These are phyloP conservation scores for Pseudoscleropodium purum DNA, from an alignment of 225 moss, liverwort and hornwort genomes.

Conservation along the genomic window DNA sequence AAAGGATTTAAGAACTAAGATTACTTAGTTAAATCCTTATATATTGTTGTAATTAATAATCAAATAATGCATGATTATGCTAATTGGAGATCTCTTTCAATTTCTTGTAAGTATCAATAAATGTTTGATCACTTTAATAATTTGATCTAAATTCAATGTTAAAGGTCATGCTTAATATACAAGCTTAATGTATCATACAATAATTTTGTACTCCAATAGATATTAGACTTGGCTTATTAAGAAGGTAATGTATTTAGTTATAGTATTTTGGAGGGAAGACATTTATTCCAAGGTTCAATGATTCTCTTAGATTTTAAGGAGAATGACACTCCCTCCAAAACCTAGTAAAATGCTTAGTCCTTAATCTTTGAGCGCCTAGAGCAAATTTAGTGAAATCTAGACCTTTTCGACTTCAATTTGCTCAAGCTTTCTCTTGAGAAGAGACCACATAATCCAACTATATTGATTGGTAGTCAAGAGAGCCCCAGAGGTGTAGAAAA, in stretches of 20 bases:
- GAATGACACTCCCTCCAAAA: neutral
- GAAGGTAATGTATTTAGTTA: no score
- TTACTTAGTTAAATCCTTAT: no score
- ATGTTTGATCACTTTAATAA: neutral
- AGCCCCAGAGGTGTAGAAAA: no score
- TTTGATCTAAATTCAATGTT: neutral
- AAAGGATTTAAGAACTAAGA: accelerated
- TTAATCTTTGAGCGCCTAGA: no score
- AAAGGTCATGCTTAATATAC: neutral
- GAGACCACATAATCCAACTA: no score
- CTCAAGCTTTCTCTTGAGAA: no score
- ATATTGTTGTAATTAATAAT: neutral
- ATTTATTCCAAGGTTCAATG: accelerated
- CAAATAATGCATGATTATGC: neutral
- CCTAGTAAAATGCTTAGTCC: accelerated
- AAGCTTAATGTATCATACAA: neutral
- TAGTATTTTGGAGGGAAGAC: accelerated
- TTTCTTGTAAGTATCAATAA: neutral
- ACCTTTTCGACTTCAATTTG: no score
- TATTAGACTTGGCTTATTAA: neutral
- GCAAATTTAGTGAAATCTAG: no score
- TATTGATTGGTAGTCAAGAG: no score
- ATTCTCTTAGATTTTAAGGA: neutral
- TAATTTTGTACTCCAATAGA: neutral
- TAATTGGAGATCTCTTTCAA: neutral